A percentile compares a stretch with the other conserved stretches of the same genome.
Conservation (phyloP, 441 rosid species). For the Populus tomentosa region DNA sequence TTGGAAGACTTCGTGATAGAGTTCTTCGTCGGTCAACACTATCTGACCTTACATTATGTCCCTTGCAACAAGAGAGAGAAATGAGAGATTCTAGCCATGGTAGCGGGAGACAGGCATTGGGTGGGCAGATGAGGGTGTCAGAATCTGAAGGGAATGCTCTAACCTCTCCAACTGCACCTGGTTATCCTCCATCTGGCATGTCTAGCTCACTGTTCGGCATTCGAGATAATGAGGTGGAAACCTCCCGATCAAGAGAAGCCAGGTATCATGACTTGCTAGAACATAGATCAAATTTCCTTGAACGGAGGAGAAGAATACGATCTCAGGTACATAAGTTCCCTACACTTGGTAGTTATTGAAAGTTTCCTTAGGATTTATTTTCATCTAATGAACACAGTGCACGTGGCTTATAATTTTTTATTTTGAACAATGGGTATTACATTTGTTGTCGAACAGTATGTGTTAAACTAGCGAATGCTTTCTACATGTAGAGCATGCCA, state of each 20-base stretch:
- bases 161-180: conserved; percentile 37
- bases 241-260: conserved; percentile 65
- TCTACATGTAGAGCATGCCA: not conserved
- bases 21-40: conserved; percentile 85
- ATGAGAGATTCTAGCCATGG: conserved; percentile 39
- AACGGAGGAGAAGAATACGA: conserved; percentile 86
- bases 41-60: conserved; percentile 54
- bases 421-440: not conserved
- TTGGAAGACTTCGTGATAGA: conserved; percentile 96
- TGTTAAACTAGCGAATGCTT: not conserved
- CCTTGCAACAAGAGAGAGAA: conserved; percentile 51
- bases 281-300: conserved; percentile 85
- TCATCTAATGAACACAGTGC: not conserved
- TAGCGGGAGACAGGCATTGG: conserved; percentile 31
- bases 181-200: conserved; percentile 40
- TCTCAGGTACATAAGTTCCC: conserved; percentile 71
- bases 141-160: conserved; percentile 34
- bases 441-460: not conserved
- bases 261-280: conserved; percentile 87
- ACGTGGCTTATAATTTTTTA: conserved; percentile 6
- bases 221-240: conserved; percentile 57
- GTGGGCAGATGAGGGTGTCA: conserved; percentile 27
- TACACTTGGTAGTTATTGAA: conserved; percentile 1
- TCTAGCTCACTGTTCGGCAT: conserved; percentile 42
- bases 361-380: not conserved